Base-by-base conservation (phyloP, 257 asterid species). In the Solanum lycopersicoides region DNA sequence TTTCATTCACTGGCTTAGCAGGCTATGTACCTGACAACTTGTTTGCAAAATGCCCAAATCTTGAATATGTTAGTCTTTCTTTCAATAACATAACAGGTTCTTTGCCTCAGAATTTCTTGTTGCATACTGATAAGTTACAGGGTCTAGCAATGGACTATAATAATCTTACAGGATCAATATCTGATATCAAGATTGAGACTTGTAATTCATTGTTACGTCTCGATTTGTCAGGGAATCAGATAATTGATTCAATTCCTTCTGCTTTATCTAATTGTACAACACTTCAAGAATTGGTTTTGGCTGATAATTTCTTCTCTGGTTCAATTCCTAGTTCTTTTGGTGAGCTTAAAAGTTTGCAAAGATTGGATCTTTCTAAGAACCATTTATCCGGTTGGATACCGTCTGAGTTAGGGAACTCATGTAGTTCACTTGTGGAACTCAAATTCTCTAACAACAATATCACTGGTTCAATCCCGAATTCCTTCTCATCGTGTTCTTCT, bases 371-470 rank as follows among this genome's bases (percentile, higher is more conserved):
- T 85, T 97, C 99, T 2, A 93, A 92, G 23, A 97, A 97, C 83
- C 98, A 89, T 83, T 89, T 97, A 73, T 89, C 95, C 1, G 98
- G 98, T n/a, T 95, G 97, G 97, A 95, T 97, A 88, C 98, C 99
- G 6, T 47, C 89, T 30, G 96, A 97, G 72, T 86, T 97, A 15
- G 98, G 98, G 34, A 89, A 83, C 87, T 60, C 88, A 1, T 95
- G 99, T 35, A 72, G 86, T 86, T 93, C 98, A 7, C 95, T 97
- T 25, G 85, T 91, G 71, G 99, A 97, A 87, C 95, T 97, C 42
- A 95, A 91, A 92, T 86, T 97, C 32, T 91, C 98, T 3, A 88
- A 90, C 34, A 97, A 97, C 93, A 95, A 95, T 90, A 86, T 97
- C 13, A 94, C 99, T 1, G 98, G 99, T 12, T 79, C 98, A 23